These are phyloP conservation scores for Alternaria solani DNA, from an alignment of 2,329 filamentous ascomycete species.

Conservation along the genomic window DNA sequence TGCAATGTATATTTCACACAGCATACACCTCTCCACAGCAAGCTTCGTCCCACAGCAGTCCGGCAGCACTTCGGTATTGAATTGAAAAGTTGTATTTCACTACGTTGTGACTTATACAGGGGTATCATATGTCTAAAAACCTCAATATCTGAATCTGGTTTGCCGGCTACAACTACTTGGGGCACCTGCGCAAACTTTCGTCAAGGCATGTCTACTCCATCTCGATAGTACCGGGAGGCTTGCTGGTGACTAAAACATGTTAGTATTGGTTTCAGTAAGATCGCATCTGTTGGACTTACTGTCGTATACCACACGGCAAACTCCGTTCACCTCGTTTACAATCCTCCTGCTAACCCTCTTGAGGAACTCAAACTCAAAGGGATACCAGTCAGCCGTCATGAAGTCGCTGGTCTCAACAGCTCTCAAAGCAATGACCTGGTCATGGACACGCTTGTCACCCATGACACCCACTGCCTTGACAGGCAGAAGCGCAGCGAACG, in stretches of 20 bases:
- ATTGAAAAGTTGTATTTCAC: slow-evolving; percentile 17
- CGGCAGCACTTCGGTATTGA: slow-evolving; percentile 34
- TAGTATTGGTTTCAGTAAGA: slow-evolving; percentile 16
- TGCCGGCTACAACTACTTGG: slow-evolving; percentile 1
- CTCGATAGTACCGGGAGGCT: slow-evolving; percentile 77
- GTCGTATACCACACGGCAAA: slow-evolving; percentile 76
- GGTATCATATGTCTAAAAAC: slow-evolving; percentile 28
- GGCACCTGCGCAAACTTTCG: neutral
- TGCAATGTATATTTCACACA: neutral
- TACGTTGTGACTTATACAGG: slow-evolving; percentile 24
- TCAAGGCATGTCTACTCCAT: slow-evolving; percentile 65
- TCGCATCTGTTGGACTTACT: slow-evolving; percentile 54
- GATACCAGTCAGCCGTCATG: slow-evolving; percentile 77
- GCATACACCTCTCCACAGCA: neutral
- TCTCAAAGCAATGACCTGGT: slow-evolving; percentile 67
- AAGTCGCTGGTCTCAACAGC: slow-evolving; percentile 72
- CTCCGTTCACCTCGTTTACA: slow-evolving; percentile 77
- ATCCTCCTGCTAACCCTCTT: slow-evolving; percentile 72
- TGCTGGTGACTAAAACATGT: slow-evolving; percentile 62
- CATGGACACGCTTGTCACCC: slow-evolving; percentile 74
- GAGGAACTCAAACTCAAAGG: slow-evolving; percentile 71
- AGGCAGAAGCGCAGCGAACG: slow-evolving; percentile 73
- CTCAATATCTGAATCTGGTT: neutral
- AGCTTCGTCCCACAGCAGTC: neutral
- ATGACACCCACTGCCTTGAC: slow-evolving; percentile 72